Conservation (phyloP, 352 stramenopile genomes). For the Phytophthora crassamura region DNA sequence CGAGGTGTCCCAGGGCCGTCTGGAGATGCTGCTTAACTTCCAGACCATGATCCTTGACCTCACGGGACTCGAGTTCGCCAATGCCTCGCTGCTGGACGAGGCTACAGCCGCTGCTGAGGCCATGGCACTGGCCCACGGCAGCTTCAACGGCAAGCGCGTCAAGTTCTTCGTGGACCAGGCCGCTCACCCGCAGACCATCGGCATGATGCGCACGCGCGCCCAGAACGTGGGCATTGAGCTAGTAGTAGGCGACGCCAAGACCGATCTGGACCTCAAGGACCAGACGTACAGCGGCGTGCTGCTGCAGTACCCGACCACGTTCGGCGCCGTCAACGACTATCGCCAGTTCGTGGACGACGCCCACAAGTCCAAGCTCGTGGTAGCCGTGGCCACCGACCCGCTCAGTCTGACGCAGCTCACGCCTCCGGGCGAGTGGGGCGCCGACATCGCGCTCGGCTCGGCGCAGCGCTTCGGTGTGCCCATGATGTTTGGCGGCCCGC, state of each 20-base stretch:
- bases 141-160: slow-evolving; percentile 93
- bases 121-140: slow-evolving; percentile 96
- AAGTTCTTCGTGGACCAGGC: slow-evolving; percentile 97
- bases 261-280: slow-evolving; percentile 82
- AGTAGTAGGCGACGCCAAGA: slow-evolving; percentile 86
- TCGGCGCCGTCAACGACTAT: slow-evolving; percentile 94
- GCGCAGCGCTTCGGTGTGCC: slow-evolving; percentile 99
- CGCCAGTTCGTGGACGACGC: slow-evolving; percentile 89
- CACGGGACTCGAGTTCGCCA: slow-evolving; percentile 96
- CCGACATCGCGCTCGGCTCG: slow-evolving; percentile 98
- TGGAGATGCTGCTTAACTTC: slow-evolving; percentile 99
- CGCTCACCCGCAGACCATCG: slow-evolving; percentile 92
- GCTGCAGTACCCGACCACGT: slow-evolving; percentile 99
- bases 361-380: slow-evolving; percentile 90
- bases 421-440: slow-evolving; percentile 94
- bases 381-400: slow-evolving; percentile 97
- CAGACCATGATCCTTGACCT: slow-evolving; percentile 98
- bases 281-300: slow-evolving; percentile 96
- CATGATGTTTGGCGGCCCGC: slow-evolving; percentile 99
- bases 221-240: slow-evolving; percentile 93
- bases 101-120: slow-evolving; percentile 98
- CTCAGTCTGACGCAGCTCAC: slow-evolving; percentile 96
- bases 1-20: slow-evolving; percentile 98
- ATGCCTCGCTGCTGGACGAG: slow-evolving; percentile 98
- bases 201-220: slow-evolving; percentile 94